Evolutionary conservation across 306 rosid species (phyloP).

Genomic region (Cucumis melo): DNA sequence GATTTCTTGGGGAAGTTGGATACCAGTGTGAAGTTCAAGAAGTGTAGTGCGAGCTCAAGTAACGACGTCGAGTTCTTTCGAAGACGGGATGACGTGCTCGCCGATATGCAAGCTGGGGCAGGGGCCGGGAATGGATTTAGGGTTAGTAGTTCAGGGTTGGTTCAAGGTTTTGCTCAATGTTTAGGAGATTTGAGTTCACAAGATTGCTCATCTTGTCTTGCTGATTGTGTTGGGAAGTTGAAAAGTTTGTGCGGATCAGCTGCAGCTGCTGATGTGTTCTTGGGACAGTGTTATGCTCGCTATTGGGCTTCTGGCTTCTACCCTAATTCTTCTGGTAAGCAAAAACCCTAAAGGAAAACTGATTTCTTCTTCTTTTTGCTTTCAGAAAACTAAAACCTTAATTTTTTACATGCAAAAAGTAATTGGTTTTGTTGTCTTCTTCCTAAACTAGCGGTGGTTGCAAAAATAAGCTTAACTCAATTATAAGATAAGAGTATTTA

Average conservation of each 20-base stretch:
- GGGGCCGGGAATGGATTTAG: slow-evolving; percentile 46
- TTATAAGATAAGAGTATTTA: too few species aligned
- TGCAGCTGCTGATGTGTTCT: slow-evolving; percentile 72
- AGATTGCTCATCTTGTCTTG: slow-evolving; percentile 69
- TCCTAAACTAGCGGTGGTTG: too few species aligned
- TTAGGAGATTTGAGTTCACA: slow-evolving; percentile 48
- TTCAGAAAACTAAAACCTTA: neutral
- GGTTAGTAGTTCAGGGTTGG: slow-evolving; percentile 68
- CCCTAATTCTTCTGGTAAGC: slow-evolving; percentile 42
- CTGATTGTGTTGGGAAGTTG: slow-evolving; percentile 58
- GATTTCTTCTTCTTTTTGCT: neutral
- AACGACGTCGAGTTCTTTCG: slow-evolving; percentile 55
- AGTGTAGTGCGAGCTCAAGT: slow-evolving; percentile 42
- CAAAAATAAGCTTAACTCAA: too few species aligned
- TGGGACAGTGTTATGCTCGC: slow-evolving; percentile 84
- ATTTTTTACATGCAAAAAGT: neutral
- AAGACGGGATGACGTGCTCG: slow-evolving; percentile 68
- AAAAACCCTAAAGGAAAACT: neutral
- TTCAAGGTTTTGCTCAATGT: slow-evolving; percentile 69
- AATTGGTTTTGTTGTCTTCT: neutral
- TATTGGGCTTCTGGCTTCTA: slow-evolving; percentile 92
- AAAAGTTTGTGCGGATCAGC: slow-evolving; percentile 82
- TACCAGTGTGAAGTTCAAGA: slow-evolving; percentile 37
- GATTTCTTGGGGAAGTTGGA: slow-evolving; percentile 68
- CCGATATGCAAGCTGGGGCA: slow-evolving; percentile 35